A percentile compares a stretch with the other conserved stretches of the same genome.
Conservation (phyloP, 1,284 basidiomycete species). For the Mycosarcoma mackinlayi region DNA sequence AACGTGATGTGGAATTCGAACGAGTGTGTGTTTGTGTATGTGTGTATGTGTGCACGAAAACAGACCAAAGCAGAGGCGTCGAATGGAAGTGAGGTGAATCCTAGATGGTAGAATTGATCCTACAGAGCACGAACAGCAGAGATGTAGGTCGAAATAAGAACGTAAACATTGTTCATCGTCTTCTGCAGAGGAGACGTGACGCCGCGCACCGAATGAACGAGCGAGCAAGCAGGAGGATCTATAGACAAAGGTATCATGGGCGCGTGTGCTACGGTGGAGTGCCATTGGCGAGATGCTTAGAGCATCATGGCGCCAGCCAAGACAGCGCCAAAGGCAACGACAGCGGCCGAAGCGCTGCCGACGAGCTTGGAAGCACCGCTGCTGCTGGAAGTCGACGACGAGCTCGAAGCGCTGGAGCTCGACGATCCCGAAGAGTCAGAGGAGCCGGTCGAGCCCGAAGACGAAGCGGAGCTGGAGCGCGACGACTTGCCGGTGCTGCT, state of each 20-base stretch:
- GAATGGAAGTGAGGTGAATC: not conserved
- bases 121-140: not conserved
- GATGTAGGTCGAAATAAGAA: not conserved
- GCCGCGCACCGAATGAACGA: no score
- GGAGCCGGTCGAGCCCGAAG: constrained; percentile 13
- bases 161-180: constrained; percentile 22
- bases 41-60: not conserved
- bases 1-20: not conserved
- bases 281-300: constrained; percentile 15
- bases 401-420: constrained; percentile 1
- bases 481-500: constrained; percentile 10
- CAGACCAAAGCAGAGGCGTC: not conserved
- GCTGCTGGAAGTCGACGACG: constrained; percentile 9
- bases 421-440: constrained; percentile 6
- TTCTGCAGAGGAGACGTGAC: no score
- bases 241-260: not conserved
- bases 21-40: constrained; percentile 1
- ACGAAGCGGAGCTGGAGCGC: constrained; percentile 8
- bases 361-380: constrained; percentile 27
- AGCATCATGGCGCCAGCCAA: constrained; percentile 52
- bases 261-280: not conserved
- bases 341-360: constrained; percentile 20
- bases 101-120: no score
- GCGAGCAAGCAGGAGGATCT: no score
- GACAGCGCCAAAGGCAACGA: constrained; percentile 28